Percentiles rank a stretch among this genome's conserved stretches.
These are phyloP conservation scores for Amanita fuliginea DNA, from an alignment of 768 basidiomycete species.

Conservation along the genomic window DNA sequence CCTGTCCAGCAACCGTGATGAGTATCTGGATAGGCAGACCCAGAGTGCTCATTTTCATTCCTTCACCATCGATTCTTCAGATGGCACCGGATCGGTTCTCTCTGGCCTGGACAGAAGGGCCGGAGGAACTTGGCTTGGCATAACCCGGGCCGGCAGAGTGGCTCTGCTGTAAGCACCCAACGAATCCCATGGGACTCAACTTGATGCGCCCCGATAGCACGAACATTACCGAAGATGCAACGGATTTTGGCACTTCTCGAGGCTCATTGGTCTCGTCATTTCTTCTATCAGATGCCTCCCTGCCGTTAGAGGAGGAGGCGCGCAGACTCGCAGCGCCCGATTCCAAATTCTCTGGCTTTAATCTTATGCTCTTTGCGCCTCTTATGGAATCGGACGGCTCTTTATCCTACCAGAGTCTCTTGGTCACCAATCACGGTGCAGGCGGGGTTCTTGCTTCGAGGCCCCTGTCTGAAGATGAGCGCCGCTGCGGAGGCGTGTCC, in stretches of 20 bases:
- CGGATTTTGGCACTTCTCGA: conserved; percentile 44
- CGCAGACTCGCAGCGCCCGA: conserved; percentile 34
- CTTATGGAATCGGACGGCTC: conserved; percentile 14
- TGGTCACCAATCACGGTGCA: conserved; percentile 64
- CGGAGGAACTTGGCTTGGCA: conserved; percentile 79
- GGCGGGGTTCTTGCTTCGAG: conserved; percentile 48
- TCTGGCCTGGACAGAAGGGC: conserved; percentile 66
- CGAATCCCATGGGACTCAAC: too few relatives aligned
- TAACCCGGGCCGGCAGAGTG: conserved; percentile 52
- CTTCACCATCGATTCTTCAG: conserved; percentile 30
- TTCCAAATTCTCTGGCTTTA: conserved; percentile 68
- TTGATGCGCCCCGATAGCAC: conserved; percentile 39
- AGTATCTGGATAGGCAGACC: conserved; percentile 58
- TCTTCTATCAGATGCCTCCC: conserved; percentile 40
- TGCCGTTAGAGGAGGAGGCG: conserved; percentile 38
- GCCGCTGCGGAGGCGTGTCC: conserved; percentile 50
- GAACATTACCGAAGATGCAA: conserved; percentile 68
- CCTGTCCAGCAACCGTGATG: conserved; percentile 70
- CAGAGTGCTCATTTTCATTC: conserved; percentile 55
- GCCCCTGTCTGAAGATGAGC: conserved; percentile 37
- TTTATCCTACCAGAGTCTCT: conserved; percentile 38
- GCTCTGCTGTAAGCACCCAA: conserved; percentile 67
- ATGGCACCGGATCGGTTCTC: conserved; percentile 32
- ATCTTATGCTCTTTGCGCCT: conserved; percentile 58
- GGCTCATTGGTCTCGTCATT: conserved; percentile 61